Evolutionary conservation across 352 stramenopile genomes (phyloP).

Genomic region (Phytophthora idaei): DNA sequence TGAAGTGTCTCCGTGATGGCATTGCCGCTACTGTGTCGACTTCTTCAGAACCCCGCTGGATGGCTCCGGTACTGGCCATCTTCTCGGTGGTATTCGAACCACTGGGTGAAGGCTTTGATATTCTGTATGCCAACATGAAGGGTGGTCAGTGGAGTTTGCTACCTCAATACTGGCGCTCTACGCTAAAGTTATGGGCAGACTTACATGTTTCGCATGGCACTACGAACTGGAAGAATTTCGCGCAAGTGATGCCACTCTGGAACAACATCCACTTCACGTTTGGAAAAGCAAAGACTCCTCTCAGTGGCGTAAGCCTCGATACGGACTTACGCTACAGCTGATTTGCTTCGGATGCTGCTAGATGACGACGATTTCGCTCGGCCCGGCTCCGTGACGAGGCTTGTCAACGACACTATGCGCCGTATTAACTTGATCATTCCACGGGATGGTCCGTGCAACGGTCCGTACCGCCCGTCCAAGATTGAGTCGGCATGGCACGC

Average conservation of each 20-base stretch:
- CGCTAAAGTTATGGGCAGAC: not conserved
- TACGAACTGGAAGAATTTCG: not conserved
- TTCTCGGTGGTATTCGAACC: not conserved
- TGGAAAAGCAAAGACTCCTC: not conserved
- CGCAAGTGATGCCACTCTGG: conserved; percentile 11
- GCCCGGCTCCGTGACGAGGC: too few species aligned
- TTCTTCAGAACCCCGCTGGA: not conserved
- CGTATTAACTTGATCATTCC: too few species aligned
- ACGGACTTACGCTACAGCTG: too few species aligned
- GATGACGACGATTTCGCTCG: too few species aligned
- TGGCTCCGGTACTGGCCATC: not conserved
- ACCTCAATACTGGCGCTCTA: not conserved
- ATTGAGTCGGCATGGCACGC: too few species aligned
- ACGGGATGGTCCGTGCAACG: too few species aligned
- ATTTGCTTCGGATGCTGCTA: too few species aligned
- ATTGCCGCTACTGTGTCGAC: not conserved
- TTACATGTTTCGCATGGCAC: not conserved
- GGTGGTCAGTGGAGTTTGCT: not conserved
- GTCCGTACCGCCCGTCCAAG: too few species aligned
- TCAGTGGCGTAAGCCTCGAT: not conserved
- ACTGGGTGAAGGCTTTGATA: not conserved
- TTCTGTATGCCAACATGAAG: conserved; percentile 3
- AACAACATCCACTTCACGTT: conserved; percentile 17
- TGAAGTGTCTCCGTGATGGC: not conserved
- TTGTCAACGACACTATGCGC: too few species aligned